A percentile compares a stretch with the other conserved stretches of the same genome.
These are phyloP conservation scores for Leishmania braziliensis DNA, from an alignment of 208 protist genomes.

Conservation along the genomic window DNA sequence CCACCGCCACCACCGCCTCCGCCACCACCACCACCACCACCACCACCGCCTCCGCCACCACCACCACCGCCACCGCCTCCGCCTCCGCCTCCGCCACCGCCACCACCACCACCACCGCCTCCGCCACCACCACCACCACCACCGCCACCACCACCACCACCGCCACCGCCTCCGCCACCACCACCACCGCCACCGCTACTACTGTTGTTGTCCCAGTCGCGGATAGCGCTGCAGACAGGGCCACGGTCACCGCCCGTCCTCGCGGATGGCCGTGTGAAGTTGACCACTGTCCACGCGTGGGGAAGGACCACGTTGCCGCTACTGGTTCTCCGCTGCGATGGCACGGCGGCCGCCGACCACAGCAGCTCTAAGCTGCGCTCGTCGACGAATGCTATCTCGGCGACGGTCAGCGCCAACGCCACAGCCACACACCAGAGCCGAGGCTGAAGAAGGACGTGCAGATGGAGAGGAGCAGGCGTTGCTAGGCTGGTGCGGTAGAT, in stretches of 20 bases:
- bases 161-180: neutral
- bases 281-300: constrained; percentile 19
- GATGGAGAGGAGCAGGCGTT: constrained; percentile 8
- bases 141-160: no score
- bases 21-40: no score
- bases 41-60: no score
- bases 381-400: constrained; percentile 50
- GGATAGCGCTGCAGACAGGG: no score
- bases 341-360: constrained; percentile 11
- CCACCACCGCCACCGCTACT: neutral
- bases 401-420: constrained; percentile 43
- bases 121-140: no score
- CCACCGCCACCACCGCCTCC: no score
- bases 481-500: neutral
- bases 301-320: constrained; percentile 11
- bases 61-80: no score
- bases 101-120: no score
- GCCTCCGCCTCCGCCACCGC: no score
- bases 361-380: constrained; percentile 33
- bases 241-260: neutral
- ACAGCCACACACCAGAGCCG: constrained; percentile 44
- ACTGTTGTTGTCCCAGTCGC: no score
- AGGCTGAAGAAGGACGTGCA: constrained; percentile 36
- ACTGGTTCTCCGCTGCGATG: neutral
- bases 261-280: neutral